A percentile compares a stretch with the other conserved stretches of the same genome.
phyloP scores from a whole-genome alignment of 257 asterid species.

The Echium plantagineum region DNA sequence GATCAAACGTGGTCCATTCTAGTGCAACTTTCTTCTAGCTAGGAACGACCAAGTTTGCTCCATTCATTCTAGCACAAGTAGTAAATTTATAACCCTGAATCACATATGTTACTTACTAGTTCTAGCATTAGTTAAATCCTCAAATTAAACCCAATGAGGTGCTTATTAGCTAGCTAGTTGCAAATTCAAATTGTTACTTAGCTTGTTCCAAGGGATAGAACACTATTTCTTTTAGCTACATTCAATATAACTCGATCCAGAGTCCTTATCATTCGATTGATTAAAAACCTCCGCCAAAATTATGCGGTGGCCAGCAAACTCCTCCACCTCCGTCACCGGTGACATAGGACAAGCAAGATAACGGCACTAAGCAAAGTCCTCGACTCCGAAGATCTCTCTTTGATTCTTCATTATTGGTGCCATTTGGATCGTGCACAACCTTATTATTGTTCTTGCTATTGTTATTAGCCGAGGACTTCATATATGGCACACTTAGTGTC shows the following conservation, averaged over 20 bases:
- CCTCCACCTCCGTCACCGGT: slow-evolving; percentile 43
- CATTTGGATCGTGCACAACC: slow-evolving; percentile 13
- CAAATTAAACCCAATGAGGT: no score
- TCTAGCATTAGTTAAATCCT: no score
- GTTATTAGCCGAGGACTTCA: slow-evolving; percentile 58
- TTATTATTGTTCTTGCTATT: slow-evolving; percentile 20
- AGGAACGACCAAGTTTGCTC: slow-evolving; percentile 87
- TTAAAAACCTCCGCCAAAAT: slow-evolving; percentile 41
- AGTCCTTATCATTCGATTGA: background rate
- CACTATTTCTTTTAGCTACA: no score
- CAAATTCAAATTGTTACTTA: no score
- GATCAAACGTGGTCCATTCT: slow-evolving; percentile 91
- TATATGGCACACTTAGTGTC: slow-evolving; percentile 82
- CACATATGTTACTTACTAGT: no score
- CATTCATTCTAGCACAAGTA: slow-evolving; percentile 20
- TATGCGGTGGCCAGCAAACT: slow-evolving; percentile 57
- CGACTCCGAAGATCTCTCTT: slow-evolving; percentile 55
- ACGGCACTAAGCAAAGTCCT: slow-evolving; percentile 79
- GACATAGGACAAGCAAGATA: slow-evolving; percentile 66
- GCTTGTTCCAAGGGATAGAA: no score
- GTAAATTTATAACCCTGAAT: no score
- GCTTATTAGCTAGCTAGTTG: no score
- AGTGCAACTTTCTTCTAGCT: slow-evolving; percentile 11
- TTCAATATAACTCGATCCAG: no score
- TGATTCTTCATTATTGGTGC: slow-evolving; percentile 24